Percentiles rank a stretch among this genome's conserved stretches.
phyloP scores from a whole-genome alignment of 345 rosid genomes.

The Bruguiera gymnorhiza region DNA sequence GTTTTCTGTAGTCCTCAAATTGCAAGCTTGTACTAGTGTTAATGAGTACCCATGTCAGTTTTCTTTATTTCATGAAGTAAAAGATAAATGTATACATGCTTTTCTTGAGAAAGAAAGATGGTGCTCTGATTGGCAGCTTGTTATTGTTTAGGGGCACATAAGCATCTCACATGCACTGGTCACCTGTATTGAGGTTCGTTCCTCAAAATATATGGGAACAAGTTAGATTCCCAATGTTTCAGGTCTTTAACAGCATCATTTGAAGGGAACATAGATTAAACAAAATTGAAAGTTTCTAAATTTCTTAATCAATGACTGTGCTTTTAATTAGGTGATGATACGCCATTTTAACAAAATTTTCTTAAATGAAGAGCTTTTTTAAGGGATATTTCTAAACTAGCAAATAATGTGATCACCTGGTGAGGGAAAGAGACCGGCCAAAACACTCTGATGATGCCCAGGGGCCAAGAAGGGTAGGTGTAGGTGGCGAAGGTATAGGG shows the following conservation, averaged over 20 bases:
- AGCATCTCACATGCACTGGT: neutral
- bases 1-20: slow-evolving; percentile 74
- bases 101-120: neutral
- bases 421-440: slow-evolving; percentile 1
- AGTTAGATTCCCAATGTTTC: no score
- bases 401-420: neutral
- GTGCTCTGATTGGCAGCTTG: neutral
- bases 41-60: neutral
- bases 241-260: no score
- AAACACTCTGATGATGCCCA: neutral
- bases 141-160: neutral
- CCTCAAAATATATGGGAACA: no score
- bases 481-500: neutral
- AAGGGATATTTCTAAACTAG: slow-evolving; percentile 5
- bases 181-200: neutral
- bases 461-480: neutral
- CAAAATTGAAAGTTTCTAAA: no score
- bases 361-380: slow-evolving; percentile 12
- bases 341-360: neutral
- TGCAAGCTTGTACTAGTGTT: slow-evolving; percentile 56
- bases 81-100: neutral
- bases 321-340: no score
- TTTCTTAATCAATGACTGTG: no score
- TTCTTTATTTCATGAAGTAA: neutral
- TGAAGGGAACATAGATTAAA: no score